Base-by-base conservation (phyloP, 106 monocot genomes). In the Amphibolis antarctica region DNA sequence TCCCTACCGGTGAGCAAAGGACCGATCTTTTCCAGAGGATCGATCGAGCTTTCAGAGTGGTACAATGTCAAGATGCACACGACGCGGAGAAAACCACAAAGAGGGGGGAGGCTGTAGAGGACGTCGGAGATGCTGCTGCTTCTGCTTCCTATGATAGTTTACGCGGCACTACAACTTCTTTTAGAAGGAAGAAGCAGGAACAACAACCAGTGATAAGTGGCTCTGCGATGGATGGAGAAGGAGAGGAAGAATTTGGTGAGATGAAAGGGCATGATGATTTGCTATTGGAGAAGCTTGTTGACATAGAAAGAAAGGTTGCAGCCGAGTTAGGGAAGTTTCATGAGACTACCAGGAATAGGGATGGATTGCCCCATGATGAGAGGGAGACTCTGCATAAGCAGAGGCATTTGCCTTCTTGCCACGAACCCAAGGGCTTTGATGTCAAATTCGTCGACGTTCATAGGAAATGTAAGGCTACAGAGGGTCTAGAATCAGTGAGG, bases 381-480 rank as follows among this genome's bases (percentile, higher is more conserved):
- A 36, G 9, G n/a, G 42, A 29, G 14, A 14, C 11, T 56, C 12
- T 14, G 14, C 28, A 29, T 12, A 28, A 56, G 23, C 23, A 53
- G 20, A 23, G 21, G 21, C 19, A n/a, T 1, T 10, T 21, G 20
- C 53, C 19, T 29, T 2, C 20, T 42, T 43, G 12, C 61, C 42
- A 27, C 22, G 22, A n/a, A 42, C n/a, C 20, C 6, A 19, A 21
- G 9, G 61, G 42, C 0, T 61, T 61, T 61, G 61, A 61, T 61
- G 44, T 61, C 10, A 61, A 43, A 19, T 44, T 61, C 44, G 43
- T 61, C 43, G 61, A 61, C 11, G 61, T 61, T 11, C 19, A 61
- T n/a, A 19, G 61, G 29, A 61, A 27, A 42, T 42, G n/a, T 22
- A 61, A 36, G 28, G 21, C 20, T 0, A 21, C 13, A 19, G 20